Conservation (phyloP, 768 basidiomycete species). For the Trametes sanguinea region DNA sequence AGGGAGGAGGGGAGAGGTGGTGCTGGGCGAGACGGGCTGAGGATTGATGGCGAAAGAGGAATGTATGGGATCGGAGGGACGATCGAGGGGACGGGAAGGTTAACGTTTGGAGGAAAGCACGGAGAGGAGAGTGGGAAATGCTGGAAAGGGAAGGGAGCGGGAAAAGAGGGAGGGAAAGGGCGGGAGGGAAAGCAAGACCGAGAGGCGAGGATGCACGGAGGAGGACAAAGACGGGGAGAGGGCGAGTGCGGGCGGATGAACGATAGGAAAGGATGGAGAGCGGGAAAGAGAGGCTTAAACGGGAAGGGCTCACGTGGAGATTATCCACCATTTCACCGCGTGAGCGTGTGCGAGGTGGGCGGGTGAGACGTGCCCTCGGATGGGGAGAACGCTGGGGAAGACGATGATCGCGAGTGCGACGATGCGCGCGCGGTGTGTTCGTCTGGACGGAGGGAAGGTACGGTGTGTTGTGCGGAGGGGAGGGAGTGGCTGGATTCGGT, state of each 20-base stretch:
- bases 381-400: background rate
- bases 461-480: background rate
- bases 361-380: background rate
- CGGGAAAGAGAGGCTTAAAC: background rate
- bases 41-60: background rate
- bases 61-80: conserved; percentile 19
- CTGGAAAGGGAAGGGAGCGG: background rate
- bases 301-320: conserved; percentile 1
- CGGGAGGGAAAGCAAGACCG: background rate
- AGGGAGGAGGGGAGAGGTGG: background rate
- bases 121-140: background rate
- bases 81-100: conserved; percentile 6
- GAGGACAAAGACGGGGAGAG: background rate
- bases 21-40: background rate
- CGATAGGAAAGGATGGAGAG: background rate
- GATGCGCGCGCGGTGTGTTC: too few relatives aligned
- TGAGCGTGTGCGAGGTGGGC: background rate
- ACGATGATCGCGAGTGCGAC: too few relatives aligned
- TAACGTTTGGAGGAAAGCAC: conserved; percentile 13
- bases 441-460: too few relatives aligned
- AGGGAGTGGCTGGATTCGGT: conserved; percentile 20
- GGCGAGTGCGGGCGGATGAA: background rate
- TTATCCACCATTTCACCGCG: conserved; percentile 5
- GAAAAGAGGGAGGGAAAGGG: background rate
- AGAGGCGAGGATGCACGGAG: background rate